phyloP scores from a whole-genome alignment of 164 flowering plant species.

The Dillenia suffruticosa region DNA sequence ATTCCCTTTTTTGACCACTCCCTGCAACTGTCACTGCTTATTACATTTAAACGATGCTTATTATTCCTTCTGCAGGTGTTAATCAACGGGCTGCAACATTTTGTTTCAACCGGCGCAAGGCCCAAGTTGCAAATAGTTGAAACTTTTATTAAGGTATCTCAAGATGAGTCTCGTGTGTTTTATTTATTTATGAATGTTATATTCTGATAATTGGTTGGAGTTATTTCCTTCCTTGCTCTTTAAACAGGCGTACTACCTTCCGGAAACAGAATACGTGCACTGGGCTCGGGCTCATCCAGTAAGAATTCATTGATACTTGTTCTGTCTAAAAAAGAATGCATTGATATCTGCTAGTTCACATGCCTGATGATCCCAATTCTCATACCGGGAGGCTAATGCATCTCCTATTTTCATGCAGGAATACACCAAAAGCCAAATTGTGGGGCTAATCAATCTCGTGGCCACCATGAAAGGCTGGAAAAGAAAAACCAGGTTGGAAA shows the following conservation, averaged over 20 bases:
- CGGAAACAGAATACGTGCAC: constrained; percentile 91
- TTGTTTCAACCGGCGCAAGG: constrained; percentile 59
- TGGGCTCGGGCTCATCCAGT: constrained; percentile 97
- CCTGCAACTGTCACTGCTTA: not conserved
- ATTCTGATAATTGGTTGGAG: not conserved
- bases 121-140: constrained; percentile 85
- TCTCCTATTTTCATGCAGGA: constrained; percentile 48
- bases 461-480: constrained; percentile 96
- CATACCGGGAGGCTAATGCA: not conserved
- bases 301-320: constrained; percentile 10
- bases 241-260: constrained; percentile 91
- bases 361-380: not conserved
- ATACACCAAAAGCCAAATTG: constrained; percentile 75
- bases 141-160: constrained; percentile 75
- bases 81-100: constrained; percentile 87
- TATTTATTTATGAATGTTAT: too few relatives aligned
- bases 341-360: not conserved
- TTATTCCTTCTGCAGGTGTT: constrained; percentile 55
- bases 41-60: not conserved
- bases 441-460: constrained; percentile 82
- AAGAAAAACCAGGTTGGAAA: constrained; percentile 82
- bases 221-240: not conserved
- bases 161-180: too few relatives aligned
- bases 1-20: not conserved
- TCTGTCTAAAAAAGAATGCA: not conserved